A percentile compares a stretch with the other conserved stretches of the same genome.
phyloP scores from a whole-genome alignment of 495 filamentous ascomycete species.

The Annulohypoxylon moriforme region DNA sequence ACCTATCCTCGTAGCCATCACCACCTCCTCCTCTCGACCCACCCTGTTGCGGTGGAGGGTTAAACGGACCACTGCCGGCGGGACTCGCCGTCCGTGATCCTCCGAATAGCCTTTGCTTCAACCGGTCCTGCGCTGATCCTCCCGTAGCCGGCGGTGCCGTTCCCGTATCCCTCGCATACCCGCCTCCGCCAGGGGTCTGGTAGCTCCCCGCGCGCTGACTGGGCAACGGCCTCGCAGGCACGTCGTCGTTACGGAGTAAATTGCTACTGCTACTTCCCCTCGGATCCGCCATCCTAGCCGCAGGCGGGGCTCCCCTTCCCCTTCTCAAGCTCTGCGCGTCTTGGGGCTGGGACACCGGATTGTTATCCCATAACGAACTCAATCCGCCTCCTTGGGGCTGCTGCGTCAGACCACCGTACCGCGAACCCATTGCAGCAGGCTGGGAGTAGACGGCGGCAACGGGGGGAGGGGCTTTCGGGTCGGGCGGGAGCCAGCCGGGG shows the following conservation, averaged over 20 bases:
- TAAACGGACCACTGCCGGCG: conserved; percentile 50
- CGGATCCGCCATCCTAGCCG: conserved; percentile 41
- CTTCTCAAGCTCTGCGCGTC: conserved; percentile 68
- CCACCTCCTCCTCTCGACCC: conserved; percentile 48
- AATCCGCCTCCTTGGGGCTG: conserved; percentile 57
- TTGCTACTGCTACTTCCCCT: conserved; percentile 49
- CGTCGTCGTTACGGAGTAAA: conserved; percentile 48
- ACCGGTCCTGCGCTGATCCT: conserved; percentile 59
- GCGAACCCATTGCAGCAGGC: conserved; percentile 58
- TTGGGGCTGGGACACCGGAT: conserved; percentile 53
- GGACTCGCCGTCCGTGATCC: conserved; percentile 59
- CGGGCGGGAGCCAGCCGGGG: conserved; percentile 89
- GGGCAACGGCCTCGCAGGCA: conserved; percentile 69
- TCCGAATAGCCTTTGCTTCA: conserved; percentile 63
- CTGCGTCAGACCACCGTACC: conserved; percentile 61
- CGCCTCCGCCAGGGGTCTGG: conserved; percentile 60
- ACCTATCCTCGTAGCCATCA: conserved; percentile 58
- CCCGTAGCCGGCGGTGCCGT: conserved; percentile 52
- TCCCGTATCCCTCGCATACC: conserved; percentile 41
- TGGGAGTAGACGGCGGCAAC: conserved; percentile 63
- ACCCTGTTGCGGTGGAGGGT: conserved; percentile 50
- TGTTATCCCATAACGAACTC: conserved; percentile 87
- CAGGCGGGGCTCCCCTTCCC: conserved; percentile 50
- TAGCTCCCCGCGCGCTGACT: conserved; percentile 80
- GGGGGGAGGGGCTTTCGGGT: conserved; percentile 76